Conservation (phyloP, 768 basidiomycete species). For the Cyclocybe aegerita region DNA sequence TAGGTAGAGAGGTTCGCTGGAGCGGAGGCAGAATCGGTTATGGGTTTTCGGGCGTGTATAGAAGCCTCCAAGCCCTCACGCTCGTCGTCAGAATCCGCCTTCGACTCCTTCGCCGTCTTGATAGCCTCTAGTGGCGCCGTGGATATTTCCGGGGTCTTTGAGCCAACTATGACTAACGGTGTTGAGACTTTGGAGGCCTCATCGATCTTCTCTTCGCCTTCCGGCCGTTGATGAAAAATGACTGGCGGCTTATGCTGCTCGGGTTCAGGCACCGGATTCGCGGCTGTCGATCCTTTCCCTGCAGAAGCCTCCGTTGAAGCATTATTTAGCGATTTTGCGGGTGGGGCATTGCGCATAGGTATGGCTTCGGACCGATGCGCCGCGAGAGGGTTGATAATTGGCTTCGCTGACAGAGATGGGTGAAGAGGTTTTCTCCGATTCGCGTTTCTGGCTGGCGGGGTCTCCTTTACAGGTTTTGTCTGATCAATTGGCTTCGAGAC, state of each 20-base stretch:
- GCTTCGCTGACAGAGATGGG: slow-evolving; percentile 50
- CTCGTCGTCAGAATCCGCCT: slow-evolving; percentile 4
- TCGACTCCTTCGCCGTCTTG: slow-evolving; percentile 1
- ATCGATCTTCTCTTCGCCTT: neutral
- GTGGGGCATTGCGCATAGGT: slow-evolving; percentile 20
- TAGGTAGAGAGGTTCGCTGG: slow-evolving; percentile 35
- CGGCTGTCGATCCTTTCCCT: slow-evolving; percentile 17
- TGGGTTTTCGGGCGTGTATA: slow-evolving; percentile 52
- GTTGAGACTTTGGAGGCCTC: neutral
- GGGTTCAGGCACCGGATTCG: neutral
- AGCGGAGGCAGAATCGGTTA: slow-evolving; percentile 39
- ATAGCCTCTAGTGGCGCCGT: slow-evolving; percentile 1
- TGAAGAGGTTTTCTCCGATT: slow-evolving; percentile 29
- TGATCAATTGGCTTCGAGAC: neutral
- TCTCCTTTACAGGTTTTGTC: neutral
- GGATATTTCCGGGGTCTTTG: neutral
- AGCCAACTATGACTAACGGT: neutral
- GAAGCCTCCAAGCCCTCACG: slow-evolving; percentile 40
- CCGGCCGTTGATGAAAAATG: neutral
- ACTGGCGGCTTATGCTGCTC: neutral
- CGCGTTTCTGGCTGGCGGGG: neutral
- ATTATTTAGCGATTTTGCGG: slow-evolving; percentile 6
- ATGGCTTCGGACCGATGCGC: slow-evolving; percentile 16
- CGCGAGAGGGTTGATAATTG: slow-evolving; percentile 22
- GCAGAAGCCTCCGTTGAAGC: slow-evolving; percentile 14